Evolutionary conservation across 257 asterid genomes (phyloP).

Genomic region (Linderniella brevidens): DNA sequence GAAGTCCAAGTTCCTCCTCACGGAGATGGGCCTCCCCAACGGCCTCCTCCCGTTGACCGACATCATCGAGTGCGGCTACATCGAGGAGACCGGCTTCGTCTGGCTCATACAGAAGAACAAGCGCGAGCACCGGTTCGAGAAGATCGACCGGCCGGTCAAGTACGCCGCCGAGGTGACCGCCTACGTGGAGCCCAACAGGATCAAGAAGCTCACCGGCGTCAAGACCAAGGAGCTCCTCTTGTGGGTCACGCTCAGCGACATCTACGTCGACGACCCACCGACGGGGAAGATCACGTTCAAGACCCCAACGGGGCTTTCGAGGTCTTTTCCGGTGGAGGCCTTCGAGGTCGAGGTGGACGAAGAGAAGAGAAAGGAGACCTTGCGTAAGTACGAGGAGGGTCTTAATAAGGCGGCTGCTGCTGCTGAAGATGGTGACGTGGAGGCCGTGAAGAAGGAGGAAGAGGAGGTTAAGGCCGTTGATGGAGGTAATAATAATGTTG

Average conservation of each 20-base stretch:
- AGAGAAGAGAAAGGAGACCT: background rate
- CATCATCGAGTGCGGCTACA: slow-evolving; percentile 20
- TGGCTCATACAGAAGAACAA: slow-evolving; percentile 28
- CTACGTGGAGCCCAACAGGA: slow-evolving; percentile 18
- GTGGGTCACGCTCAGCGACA: slow-evolving; percentile 23
- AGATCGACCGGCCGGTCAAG: slow-evolving; percentile 15
- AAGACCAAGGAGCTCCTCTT: slow-evolving; percentile 26
- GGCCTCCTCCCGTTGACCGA: slow-evolving; percentile 27
- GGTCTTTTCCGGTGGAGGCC: slow-evolving; percentile 19
- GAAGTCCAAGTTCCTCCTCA: slow-evolving; percentile 19
- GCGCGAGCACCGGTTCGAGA: slow-evolving; percentile 19
- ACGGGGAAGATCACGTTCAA: slow-evolving; percentile 23
- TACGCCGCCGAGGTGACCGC: slow-evolving; percentile 29
- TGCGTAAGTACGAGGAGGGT: background rate
- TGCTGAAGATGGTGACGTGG: no score
- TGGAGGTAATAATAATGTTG: no score
- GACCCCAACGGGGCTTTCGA: slow-evolving; percentile 21
- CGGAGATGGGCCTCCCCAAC: slow-evolving; percentile 18
- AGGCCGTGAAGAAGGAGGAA: no score
- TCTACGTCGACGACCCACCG: slow-evolving; percentile 17
- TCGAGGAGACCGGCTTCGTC: slow-evolving; percentile 20
- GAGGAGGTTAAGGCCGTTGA: no score
- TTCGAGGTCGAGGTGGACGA: slow-evolving; percentile 13
- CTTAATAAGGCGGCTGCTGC: no score
- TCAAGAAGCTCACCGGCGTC: slow-evolving; percentile 25